phyloP scores from a whole-genome alignment of 495 filamentous ascomycete species.

The Podospora anserina region DNA sequence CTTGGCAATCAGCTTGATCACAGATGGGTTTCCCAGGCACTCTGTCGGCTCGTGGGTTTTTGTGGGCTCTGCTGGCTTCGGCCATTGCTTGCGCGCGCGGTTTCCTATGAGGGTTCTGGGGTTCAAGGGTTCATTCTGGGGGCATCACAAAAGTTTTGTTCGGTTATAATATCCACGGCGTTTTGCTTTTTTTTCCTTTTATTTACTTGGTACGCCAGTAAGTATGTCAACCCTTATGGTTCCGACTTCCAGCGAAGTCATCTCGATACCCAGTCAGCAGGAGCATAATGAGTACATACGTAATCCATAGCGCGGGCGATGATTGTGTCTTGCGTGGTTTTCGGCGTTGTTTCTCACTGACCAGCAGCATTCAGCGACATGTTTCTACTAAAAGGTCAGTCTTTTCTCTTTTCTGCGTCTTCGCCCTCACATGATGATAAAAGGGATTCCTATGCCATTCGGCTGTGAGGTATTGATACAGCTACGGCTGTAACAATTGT shows the following conservation, averaged over 20 bases:
- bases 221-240: conserved; percentile 3
- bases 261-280: conserved; percentile 5
- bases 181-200: conserved; percentile 2
- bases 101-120: conserved; percentile 10
- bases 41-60: conserved; percentile 46
- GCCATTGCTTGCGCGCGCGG: conserved; percentile 7
- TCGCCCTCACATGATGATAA: conserved; percentile 8
- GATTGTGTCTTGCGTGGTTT: not conserved
- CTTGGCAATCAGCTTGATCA: conserved; percentile 5
- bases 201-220: conserved; percentile 1
- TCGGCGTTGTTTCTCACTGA: not conserved
- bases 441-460: conserved; percentile 11
- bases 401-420: not conserved
- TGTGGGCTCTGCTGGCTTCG: conserved; percentile 33
- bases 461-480: conserved; percentile 9
- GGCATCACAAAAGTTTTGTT: conserved; percentile 14
- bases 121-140: conserved; percentile 4
- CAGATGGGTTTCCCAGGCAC: conserved; percentile 31
- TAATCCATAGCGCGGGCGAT: not conserved
- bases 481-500: conserved; percentile 13
- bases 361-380: not conserved
- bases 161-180: conserved; percentile 10
- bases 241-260: not conserved
- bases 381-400: conserved; percentile 10
- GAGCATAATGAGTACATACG: not conserved